phyloP scores from a whole-genome alignment of 306 rosid genomes.

The Hippophae tibetana region DNA sequence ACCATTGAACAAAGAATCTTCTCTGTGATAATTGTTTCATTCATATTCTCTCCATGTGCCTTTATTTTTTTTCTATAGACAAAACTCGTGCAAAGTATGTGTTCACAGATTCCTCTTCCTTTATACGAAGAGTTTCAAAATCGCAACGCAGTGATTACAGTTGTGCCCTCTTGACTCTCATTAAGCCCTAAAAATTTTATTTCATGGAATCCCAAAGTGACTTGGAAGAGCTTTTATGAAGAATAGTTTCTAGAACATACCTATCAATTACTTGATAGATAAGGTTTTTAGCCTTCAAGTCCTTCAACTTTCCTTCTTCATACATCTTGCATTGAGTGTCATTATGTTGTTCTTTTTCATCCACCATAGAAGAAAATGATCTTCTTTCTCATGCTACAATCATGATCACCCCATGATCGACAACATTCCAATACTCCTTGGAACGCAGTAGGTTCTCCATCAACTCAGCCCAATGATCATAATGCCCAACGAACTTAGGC shows the following conservation, averaged over 20 bases:
- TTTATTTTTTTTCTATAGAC: slow-evolving; percentile 2
- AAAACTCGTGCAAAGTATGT: background rate
- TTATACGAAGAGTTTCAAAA: too few species aligned
- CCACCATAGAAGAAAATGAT: background rate
- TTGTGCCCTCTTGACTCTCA: too few species aligned
- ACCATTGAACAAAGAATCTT: slow-evolving; percentile 4
- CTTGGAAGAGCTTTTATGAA: too few species aligned
- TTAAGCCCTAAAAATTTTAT: too few species aligned
- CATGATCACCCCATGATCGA: background rate
- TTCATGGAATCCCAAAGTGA: too few species aligned
- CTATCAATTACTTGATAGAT: too few species aligned
- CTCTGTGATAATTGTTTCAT: background rate
- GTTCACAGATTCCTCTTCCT: too few species aligned
- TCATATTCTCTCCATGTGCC: slow-evolving; percentile 8
- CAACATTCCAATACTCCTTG: slow-evolving; percentile 1
- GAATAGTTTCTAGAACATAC: too few species aligned
- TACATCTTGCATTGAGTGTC: too few species aligned
- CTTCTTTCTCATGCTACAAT: background rate
- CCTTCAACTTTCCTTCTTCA: too few species aligned
- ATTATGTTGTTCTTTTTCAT: background rate
- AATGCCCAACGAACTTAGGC: background rate
- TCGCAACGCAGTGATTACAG: too few species aligned
- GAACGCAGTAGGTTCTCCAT: background rate
- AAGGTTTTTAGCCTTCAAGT: too few species aligned
- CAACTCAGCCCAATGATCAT: slow-evolving; percentile 3